phyloP scores from a whole-genome alignment of 495 filamentous ascomycete species.

The Trichoderma asperelloides region DNA sequence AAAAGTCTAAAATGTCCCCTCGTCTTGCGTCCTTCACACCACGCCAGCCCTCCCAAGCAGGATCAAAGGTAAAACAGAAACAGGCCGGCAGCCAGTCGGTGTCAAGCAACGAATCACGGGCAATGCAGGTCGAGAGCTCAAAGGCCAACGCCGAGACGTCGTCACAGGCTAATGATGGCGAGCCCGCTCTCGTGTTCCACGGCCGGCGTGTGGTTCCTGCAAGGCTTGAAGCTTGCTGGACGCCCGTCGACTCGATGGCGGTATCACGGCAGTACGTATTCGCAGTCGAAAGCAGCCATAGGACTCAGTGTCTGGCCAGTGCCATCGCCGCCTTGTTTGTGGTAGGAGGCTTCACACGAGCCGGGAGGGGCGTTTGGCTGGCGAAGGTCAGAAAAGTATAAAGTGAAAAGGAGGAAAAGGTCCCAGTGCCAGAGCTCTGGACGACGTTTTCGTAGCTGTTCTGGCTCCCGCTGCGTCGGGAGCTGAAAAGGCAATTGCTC shows the following conservation, averaged over 20 bases:
- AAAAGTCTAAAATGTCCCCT: not conserved
- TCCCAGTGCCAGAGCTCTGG: not conserved
- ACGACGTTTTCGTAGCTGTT: not conserved
- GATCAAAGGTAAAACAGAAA: not conserved
- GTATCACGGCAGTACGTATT: not conserved
- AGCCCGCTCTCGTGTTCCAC: constrained; percentile 1
- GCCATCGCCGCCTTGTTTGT: not conserved
- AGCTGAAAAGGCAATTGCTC: constrained; percentile 6
- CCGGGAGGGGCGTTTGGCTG: not conserved
- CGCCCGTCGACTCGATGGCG: constrained; percentile 1
- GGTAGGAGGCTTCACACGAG: not conserved
- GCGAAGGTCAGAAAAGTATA: not conserved
- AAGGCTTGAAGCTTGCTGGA: constrained; percentile 6
- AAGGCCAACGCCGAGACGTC: not conserved
- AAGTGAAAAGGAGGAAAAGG: not conserved
- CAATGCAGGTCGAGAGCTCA: not conserved
- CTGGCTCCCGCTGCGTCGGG: not conserved
- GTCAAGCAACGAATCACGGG: not conserved
- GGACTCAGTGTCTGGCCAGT: not conserved
- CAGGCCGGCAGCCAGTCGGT: no score
- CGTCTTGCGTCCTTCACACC: not conserved
- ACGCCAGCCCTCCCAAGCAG: not conserved
- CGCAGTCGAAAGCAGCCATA: constrained; percentile 1
- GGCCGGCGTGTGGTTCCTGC: constrained; percentile 6
- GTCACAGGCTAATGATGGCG: not conserved